Base-by-base conservation (phyloP, 148 eudicot genomes). In the Diospyros kaki region DNA sequence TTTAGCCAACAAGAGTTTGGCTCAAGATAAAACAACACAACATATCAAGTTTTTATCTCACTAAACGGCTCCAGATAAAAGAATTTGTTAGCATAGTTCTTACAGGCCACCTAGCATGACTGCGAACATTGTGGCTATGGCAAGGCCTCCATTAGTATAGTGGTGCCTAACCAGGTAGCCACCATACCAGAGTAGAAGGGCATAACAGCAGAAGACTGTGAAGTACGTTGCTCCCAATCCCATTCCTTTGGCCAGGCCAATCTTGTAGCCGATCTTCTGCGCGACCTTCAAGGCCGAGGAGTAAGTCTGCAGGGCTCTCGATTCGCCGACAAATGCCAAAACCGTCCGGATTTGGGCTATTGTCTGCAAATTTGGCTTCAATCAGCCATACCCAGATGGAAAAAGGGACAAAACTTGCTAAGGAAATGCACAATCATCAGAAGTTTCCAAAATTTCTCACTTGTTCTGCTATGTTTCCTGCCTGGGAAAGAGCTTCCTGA, bases 61-160 rank as follows among this genome's bases (percentile, higher is more conserved):
- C 28, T 28, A 28, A 0, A 28, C 28, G 0, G 28, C 28, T 28
- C 28, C 28, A 28, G 28, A 28, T 28, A 28, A 28, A 28, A 28
- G 28, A 28, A 8, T 48, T 8, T 4, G 8, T 15, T 17, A 41
- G 13, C 6, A 38, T 4, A 76, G 60, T 40, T 86, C 97, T 90
- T 82, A 92, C 97, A 92, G 64, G 75, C 97, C 97, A 74, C 97
- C 97, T 63, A 92, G 87, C 97, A 92, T 92, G 73, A 92, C 97
- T 43, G 97, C 77, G 72, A 92, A 92, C 92, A 90, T 90, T 43
- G 97, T 92, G 69, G 97, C 91, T 17, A 92, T 92, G 46, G 97
- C 97, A 59, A 92, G 91, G 38, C 97, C 97, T 45, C 97, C 97
- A 75, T 92, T 92, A 9, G 97, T 92, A 59, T 85, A 86, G 64